Evolutionary conservation across 192 early-diverging fungal genomes (phyloP).

Genomic region (Backusella morwellensis): DNA sequence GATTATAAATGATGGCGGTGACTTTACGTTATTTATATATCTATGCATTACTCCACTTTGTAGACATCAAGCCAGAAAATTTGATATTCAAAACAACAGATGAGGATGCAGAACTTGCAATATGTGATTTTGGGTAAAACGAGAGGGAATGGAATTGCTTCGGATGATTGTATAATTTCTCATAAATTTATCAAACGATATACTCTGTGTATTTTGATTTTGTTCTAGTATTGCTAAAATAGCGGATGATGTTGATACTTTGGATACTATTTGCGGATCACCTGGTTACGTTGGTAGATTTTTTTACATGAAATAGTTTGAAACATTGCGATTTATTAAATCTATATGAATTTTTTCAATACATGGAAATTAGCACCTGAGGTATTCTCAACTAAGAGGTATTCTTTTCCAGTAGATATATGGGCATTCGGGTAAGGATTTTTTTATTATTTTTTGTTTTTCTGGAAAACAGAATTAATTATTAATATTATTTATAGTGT

Average conservation of each 20-base stretch:
- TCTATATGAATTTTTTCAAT: not conserved
- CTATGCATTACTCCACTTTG: not conserved
- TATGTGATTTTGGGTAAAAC: constrained; percentile 78
- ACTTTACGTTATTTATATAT: not conserved
- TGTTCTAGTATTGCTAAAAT: constrained; percentile 58
- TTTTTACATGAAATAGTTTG: not conserved
- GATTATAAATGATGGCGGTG: not conserved
- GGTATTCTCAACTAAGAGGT: constrained; percentile 73
- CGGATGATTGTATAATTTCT: not conserved
- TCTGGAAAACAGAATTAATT: not conserved
- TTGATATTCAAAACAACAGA: constrained; percentile 70
- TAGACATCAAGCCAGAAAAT: constrained; percentile 85
- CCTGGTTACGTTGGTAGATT: constrained; percentile 61
- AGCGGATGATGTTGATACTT: constrained; percentile 54
- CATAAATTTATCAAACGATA: no score
- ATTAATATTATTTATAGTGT: constrained; percentile 44
- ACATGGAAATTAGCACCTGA: constrained; percentile 62
- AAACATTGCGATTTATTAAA: not conserved
- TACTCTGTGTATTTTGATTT: not conserved
- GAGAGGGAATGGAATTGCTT: not conserved
- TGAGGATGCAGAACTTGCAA: constrained; percentile 63
- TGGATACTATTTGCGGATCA: constrained; percentile 84
- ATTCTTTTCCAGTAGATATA: constrained; percentile 90
- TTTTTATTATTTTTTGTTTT: not conserved
- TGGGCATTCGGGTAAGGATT: constrained; percentile 76